phyloP scores from a whole-genome alignment of 345 rosid species.

The Bruguiera gymnorhiza region DNA sequence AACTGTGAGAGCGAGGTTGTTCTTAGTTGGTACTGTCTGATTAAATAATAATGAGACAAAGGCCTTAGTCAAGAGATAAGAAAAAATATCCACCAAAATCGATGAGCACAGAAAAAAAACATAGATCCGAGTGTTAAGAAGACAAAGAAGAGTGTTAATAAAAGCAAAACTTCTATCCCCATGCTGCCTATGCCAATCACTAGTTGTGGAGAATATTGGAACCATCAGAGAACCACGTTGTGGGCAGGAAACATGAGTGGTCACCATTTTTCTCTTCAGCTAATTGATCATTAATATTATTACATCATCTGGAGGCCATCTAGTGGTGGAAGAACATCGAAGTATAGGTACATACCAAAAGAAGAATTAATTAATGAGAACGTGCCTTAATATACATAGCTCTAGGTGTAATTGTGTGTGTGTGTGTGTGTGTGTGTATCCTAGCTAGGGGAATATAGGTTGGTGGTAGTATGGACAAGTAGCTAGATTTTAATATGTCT shows the following conservation, averaged over 20 bases:
- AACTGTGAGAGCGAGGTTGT: neutral
- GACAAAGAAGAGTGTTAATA: no score
- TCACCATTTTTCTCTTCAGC: no score
- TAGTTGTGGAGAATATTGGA: no score
- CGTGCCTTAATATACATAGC: neutral
- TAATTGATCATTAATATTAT: no score
- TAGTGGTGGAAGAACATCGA: conserved; percentile 3
- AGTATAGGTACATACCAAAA: no score
- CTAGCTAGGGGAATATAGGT: neutral
- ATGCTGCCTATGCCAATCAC: no score
- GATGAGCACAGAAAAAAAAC: neutral
- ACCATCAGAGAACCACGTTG: no score
- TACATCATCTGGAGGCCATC: no score
- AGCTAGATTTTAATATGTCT: conserved; percentile 6
- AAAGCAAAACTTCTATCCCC: no score
- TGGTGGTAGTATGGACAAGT: neutral
- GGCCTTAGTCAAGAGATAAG: neutral
- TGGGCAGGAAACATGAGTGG: no score
- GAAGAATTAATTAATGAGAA: neutral
- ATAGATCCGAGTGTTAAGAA: neutral
- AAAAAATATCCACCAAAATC: neutral
- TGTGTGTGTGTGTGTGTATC: neutral
- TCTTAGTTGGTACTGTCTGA: neutral
- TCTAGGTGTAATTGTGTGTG: neutral
- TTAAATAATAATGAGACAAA: neutral